A percentile compares a stretch with the other conserved stretches of the same genome.
These are phyloP conservation scores for Pulveroboletus ravenelii DNA, from an alignment of 768 basidiomycete species.

Conservation along the genomic window DNA sequence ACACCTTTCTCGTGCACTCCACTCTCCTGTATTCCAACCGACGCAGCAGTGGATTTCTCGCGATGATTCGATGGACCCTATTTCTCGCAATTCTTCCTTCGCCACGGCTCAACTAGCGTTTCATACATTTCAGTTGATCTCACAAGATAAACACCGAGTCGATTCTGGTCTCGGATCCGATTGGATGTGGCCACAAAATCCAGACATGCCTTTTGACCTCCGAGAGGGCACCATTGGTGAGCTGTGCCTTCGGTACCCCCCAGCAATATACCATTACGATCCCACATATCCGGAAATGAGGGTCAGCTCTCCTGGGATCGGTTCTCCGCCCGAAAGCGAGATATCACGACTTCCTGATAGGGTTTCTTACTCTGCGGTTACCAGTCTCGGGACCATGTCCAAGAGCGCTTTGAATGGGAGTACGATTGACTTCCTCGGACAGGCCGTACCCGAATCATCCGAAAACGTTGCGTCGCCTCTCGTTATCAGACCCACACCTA, in stretches of 20 bases:
- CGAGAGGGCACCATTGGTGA: constrained; percentile 9
- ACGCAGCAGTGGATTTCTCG: constrained; percentile 11
- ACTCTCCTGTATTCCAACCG: constrained; percentile 15
- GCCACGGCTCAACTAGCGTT: constrained; percentile 28
- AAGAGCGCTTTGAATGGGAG: constrained; percentile 4
- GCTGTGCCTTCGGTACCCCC: constrained; percentile 6
- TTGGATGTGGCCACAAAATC: constrained; percentile 20
- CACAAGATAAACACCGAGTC: constrained; percentile 12
- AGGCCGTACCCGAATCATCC: constrained; percentile 3
- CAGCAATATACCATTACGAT: constrained; percentile 4
- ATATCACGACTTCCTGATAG: constrained; percentile 8
- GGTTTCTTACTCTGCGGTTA: neutral
- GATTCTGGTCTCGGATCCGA: constrained; percentile 1
- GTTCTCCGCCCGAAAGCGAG: constrained; percentile 10
- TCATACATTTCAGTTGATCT: constrained; percentile 21
- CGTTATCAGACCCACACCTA: constrained; percentile 26
- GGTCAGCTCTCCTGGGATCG: constrained; percentile 1
- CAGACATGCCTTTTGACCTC: constrained; percentile 3
- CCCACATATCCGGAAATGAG: constrained; percentile 4
- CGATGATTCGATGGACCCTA: constrained; percentile 8
- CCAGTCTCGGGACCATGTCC: constrained; percentile 3
- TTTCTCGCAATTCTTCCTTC: constrained; percentile 10
- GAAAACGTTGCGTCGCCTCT: constrained; percentile 14
- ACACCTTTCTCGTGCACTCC: constrained; percentile 7
- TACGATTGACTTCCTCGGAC: neutral